Evolutionary conservation across 2,329 filamentous ascomycete species (phyloP).

Genomic region (Tolypocladium ovalisporum): DNA sequence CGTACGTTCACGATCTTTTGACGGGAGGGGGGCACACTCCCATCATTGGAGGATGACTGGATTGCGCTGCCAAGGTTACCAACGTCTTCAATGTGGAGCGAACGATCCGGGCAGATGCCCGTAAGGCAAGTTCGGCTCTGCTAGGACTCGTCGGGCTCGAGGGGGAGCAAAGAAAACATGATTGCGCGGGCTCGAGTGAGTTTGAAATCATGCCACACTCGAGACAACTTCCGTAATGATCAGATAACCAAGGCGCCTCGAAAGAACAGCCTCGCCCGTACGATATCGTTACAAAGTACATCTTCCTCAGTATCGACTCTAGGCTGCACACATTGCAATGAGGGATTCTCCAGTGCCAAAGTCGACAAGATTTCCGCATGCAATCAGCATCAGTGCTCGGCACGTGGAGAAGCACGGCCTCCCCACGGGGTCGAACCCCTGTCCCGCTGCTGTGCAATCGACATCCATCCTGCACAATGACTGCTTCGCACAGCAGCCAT

Average conservation of each 20-base stretch:
- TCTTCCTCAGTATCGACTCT: neutral
- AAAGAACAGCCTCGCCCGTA: neutral
- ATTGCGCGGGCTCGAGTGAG: neutral
- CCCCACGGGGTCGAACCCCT: conserved; percentile 7
- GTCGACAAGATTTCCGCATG: neutral
- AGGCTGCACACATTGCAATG: neutral
- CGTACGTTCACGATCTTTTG: neutral
- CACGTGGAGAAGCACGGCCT: conserved; percentile 4
- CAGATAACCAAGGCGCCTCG: neutral
- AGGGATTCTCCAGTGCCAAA: neutral
- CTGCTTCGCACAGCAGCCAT: neutral
- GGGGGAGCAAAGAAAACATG: too few relatives aligned
- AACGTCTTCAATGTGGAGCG: neutral
- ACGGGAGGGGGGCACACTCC: neutral
- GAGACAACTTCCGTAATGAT: too few relatives aligned
- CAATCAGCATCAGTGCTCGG: neutral
- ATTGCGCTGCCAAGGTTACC: neutral
- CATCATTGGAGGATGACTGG: neutral
- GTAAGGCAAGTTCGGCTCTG: neutral
- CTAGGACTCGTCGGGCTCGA: neutral
- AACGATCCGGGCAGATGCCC: neutral
- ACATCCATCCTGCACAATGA: neutral
- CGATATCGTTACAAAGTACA: too few relatives aligned
- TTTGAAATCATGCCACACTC: neutral
- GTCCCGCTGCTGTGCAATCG: conserved; percentile 1